phyloP scores from a whole-genome alignment of 495 filamentous ascomycete species.

The Penicillium daleae region DNA sequence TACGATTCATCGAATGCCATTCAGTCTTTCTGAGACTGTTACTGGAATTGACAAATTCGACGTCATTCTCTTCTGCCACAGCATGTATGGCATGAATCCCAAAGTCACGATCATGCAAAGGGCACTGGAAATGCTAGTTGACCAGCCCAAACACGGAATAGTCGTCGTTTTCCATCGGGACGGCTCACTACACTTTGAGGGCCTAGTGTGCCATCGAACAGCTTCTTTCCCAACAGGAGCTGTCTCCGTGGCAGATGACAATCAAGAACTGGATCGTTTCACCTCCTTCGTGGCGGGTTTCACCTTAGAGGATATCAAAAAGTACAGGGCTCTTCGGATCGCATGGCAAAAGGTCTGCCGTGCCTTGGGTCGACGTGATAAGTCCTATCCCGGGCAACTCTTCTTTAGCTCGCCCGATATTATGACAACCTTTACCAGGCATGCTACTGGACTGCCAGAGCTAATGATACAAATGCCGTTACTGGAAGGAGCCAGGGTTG shows the following conservation, averaged over 20 bases:
- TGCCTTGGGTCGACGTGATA: slow-evolving; percentile 48
- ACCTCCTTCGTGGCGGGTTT: slow-evolving; percentile 58
- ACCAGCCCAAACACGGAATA: slow-evolving; percentile 49
- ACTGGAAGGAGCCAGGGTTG: slow-evolving; percentile 30
- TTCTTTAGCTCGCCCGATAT: slow-evolving; percentile 55
- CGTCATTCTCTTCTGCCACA: slow-evolving; percentile 65
- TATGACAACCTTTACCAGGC: slow-evolving; percentile 57
- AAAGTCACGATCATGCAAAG: slow-evolving; percentile 51
- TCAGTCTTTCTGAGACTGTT: slow-evolving; percentile 32
- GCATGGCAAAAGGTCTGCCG: slow-evolving; percentile 60
- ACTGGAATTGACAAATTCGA: slow-evolving; percentile 49
- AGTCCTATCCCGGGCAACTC: slow-evolving; percentile 46
- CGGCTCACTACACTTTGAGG: slow-evolving; percentile 45
- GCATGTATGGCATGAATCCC: slow-evolving; percentile 64
- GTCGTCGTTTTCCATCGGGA: slow-evolving; percentile 62
- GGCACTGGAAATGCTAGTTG: slow-evolving; percentile 55
- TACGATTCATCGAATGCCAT: slow-evolving; percentile 50
- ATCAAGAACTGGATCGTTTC: slow-evolving; percentile 57
- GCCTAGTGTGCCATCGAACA: slow-evolving; percentile 56
- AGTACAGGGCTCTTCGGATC: slow-evolving; percentile 39
- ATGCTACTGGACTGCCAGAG: slow-evolving; percentile 52
- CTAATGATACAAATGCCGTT: slow-evolving; percentile 53
- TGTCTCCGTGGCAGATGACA: slow-evolving; percentile 50
- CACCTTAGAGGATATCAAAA: slow-evolving; percentile 38
- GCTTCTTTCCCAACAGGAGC: slow-evolving; percentile 55